Conservation (phyloP, 2,329 filamentous ascomycete species). For the Cytospora mali region DNA sequence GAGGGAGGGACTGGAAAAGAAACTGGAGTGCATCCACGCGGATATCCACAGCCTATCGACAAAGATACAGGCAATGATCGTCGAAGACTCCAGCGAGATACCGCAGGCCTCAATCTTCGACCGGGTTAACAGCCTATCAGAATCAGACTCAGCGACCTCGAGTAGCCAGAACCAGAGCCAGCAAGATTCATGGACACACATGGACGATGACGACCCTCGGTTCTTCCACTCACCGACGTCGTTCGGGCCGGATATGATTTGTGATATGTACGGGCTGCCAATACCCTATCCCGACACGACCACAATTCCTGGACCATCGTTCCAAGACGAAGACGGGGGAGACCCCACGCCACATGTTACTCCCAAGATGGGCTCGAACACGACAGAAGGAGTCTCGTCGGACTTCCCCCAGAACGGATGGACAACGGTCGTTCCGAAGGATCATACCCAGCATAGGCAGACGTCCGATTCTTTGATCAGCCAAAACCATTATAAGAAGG, state of each 20-base stretch:
- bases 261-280: slow-evolving; percentile 40
- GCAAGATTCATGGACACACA: slow-evolving; percentile 29
- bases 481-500: slow-evolving; percentile 5
- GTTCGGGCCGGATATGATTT: slow-evolving; percentile 32
- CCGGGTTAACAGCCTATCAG: slow-evolving; percentile 51
- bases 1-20: slow-evolving; percentile 39
- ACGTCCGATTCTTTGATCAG: slow-evolving; percentile 29
- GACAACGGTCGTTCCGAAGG: slow-evolving; percentile 37
- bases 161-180: slow-evolving; percentile 40
- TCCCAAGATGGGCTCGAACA: slow-evolving; percentile 6
- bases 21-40: slow-evolving; percentile 42
- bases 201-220: slow-evolving; percentile 34
- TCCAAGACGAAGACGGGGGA: slow-evolving; percentile 36
- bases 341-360: slow-evolving; percentile 33
- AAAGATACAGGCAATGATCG: slow-evolving; percentile 42
- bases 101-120: slow-evolving; percentile 53
- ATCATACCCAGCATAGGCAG: slow-evolving; percentile 46
- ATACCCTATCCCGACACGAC: slow-evolving; percentile 37
- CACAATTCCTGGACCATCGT: slow-evolving; percentile 33
- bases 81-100: slow-evolving; percentile 38
- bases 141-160: slow-evolving; percentile 48
- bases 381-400: slow-evolving; percentile 33
- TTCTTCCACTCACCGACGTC: slow-evolving; percentile 38
- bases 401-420: slow-evolving; percentile 25
- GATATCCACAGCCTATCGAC: slow-evolving; percentile 49